Conservation (phyloP, 164 flowering plant species). For the Platanus orientalis region DNA sequence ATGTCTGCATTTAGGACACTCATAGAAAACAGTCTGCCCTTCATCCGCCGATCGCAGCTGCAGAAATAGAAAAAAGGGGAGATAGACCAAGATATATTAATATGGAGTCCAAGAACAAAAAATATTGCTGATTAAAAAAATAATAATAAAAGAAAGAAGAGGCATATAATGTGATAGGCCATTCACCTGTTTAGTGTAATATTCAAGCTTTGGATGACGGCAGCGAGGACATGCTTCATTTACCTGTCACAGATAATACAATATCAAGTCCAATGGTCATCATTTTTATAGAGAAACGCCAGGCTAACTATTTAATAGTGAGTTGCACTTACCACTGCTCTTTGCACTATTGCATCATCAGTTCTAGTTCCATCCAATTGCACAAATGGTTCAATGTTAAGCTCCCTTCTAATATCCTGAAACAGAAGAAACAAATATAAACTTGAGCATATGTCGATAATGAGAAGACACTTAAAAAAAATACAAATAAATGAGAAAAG, state of each 20-base stretch:
- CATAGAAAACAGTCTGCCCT: slow-evolving; percentile 57
- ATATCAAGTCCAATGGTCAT: not conserved
- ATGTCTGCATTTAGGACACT: slow-evolving; percentile 46
- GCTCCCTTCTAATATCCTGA: slow-evolving; percentile 56
- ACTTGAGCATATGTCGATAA: not conserved
- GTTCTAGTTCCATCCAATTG: slow-evolving; percentile 15
- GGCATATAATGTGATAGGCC: not conserved
- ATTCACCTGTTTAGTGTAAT: slow-evolving; percentile 33
- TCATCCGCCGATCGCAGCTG: slow-evolving; percentile 79
- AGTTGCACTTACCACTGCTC: slow-evolving; percentile 28
- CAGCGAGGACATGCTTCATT: slow-evolving; percentile 30
- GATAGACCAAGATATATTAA: not conserved
- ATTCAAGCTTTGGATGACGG: slow-evolving; percentile 23
- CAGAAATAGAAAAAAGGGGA: slow-evolving; percentile 1
- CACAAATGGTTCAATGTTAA: slow-evolving; percentile 42
- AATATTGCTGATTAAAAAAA: not conserved
- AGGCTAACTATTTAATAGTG: not conserved
- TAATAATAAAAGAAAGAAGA: not conserved
- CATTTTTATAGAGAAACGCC: too few relatives aligned
- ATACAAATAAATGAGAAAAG: too few relatives aligned
- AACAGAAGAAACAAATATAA: slow-evolving; percentile 2
- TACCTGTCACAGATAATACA: slow-evolving; percentile 14
- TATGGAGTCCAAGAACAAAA: not conserved
- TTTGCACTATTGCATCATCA: slow-evolving; percentile 30
- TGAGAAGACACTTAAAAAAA: too few relatives aligned